These are phyloP conservation scores for Paramecium tetraurelia DNA, from an alignment of 73 alveolate genomes.

Conservation along the genomic window DNA sequence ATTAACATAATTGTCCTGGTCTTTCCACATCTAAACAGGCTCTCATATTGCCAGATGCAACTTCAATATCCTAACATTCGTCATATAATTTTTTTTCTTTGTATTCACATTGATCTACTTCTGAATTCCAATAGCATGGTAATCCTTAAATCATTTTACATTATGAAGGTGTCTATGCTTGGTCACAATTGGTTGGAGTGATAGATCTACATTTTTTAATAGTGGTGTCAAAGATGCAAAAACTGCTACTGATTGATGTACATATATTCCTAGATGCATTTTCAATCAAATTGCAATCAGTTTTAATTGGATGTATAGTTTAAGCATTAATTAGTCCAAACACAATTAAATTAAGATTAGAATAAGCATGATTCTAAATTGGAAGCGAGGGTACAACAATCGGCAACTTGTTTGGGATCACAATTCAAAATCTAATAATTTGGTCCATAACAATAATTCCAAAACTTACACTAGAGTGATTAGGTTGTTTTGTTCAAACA, in stretches of 20 bases:
- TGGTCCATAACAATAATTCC: conserved; percentile 4
- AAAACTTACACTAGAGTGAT: not conserved
- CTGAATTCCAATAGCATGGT: not conserved
- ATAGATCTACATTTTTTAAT: not conserved
- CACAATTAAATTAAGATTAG: not conserved
- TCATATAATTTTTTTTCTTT: not conserved
- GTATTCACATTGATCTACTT: not conserved
- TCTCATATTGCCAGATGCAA: not conserved
- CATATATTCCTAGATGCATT: not conserved
- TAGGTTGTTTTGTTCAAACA: not conserved
- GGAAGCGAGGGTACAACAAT: not conserved
- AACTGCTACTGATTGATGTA: not conserved
- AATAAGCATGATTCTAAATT: not conserved
- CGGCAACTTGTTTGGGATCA: not conserved
- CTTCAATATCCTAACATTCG: not conserved
- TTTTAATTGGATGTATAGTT: not conserved
- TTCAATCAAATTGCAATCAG: not conserved
- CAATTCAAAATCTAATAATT: not conserved
- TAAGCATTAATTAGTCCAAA: not conserved
- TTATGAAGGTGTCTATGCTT: not conserved
- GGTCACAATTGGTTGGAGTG: not conserved
- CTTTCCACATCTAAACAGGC: not conserved
- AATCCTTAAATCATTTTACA: not conserved
- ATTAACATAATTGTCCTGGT: not conserved
- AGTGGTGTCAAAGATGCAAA: not conserved